Conservation (phyloP, 192 early-diverging fungal species). For the Haplosporangium gracile region DNA sequence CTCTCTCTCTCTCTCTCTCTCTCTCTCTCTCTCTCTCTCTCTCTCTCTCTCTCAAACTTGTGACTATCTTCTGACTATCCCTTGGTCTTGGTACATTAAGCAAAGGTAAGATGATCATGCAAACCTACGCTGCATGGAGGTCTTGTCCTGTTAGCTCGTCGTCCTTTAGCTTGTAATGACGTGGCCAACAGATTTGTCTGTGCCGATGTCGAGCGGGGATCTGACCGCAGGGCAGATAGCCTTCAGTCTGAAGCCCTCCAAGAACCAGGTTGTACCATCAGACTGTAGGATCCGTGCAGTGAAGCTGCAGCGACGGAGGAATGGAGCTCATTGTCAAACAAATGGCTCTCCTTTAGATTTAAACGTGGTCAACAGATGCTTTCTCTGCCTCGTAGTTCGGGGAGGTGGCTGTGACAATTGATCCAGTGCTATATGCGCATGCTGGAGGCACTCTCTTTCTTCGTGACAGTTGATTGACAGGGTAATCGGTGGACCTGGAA, state of each 20-base stretch:
- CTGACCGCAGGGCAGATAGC: constrained; percentile 14
- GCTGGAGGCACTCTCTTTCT: constrained; percentile 14
- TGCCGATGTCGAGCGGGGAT: constrained; percentile 14
- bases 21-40: constrained; percentile 29
- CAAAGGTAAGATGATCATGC: constrained; percentile 17
- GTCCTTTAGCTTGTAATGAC: constrained; percentile 24
- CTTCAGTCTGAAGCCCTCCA: constrained; percentile 11
- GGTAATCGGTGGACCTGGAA: background rate
- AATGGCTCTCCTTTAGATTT: constrained; percentile 31
- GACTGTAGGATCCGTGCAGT: constrained; percentile 22
- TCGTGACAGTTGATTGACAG: background rate
- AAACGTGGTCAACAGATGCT: constrained; percentile 18
- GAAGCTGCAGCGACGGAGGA: constrained; percentile 19
- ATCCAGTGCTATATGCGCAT: constrained; percentile 19
- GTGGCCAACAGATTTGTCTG: constrained; percentile 19
- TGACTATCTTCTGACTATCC: constrained; percentile 4
- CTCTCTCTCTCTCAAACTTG: constrained; percentile 7
- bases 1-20: background rate
- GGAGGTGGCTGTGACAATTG: constrained; percentile 25
- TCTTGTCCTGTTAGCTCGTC: constrained; percentile 22
- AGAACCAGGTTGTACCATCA: constrained; percentile 17
- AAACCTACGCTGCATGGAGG: constrained; percentile 26
- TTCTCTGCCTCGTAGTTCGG: constrained; percentile 24
- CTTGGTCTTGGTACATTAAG: background rate
- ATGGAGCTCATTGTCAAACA: constrained; percentile 23